These are phyloP conservation scores for Sclerotinia borealis DNA, from an alignment of 2,329 filamentous ascomycete species.

Conservation along the genomic window DNA sequence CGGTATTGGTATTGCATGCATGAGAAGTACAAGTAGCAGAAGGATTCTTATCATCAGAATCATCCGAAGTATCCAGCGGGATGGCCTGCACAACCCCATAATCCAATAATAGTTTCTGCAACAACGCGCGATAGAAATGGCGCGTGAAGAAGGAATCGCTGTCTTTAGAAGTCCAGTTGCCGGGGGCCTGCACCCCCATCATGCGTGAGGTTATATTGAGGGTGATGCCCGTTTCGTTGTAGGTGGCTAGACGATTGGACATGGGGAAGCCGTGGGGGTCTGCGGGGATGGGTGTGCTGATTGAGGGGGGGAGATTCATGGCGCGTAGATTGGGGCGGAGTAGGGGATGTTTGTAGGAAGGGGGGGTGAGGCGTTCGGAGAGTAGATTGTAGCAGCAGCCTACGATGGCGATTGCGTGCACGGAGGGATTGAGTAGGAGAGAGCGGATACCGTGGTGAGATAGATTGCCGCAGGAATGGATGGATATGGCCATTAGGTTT, in stretches of 20 bases:
- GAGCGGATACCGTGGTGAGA: constrained; percentile 90
- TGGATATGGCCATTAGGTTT: constrained; percentile 78
- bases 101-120: constrained; percentile 91
- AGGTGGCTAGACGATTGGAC: constrained; percentile 61
- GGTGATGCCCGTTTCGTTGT: constrained; percentile 57
- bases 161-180: constrained; percentile 80
- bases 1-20: neutral
- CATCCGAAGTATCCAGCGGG: neutral
- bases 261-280: constrained; percentile 94
- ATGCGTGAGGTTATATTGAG: constrained; percentile 95
- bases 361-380: constrained; percentile 81
- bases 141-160: constrained; percentile 85
- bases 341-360: constrained; percentile 76
- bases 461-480: constrained; percentile 97
- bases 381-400: constrained; percentile 98
- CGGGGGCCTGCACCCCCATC: constrained; percentile 95
- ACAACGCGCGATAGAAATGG: constrained; percentile 84
- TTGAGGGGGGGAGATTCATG: constrained; percentile 59
- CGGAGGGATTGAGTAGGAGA: constrained; percentile 73
- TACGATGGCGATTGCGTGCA: constrained; percentile 88
- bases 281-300: constrained; percentile 54
- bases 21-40: neutral
- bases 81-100: constrained; percentile 55
- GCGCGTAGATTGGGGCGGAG: constrained; percentile 64
- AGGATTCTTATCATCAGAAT: neutral